phyloP scores from a whole-genome alignment of 208 protist genomes.

The Wallacemonas sp. region DNA sequence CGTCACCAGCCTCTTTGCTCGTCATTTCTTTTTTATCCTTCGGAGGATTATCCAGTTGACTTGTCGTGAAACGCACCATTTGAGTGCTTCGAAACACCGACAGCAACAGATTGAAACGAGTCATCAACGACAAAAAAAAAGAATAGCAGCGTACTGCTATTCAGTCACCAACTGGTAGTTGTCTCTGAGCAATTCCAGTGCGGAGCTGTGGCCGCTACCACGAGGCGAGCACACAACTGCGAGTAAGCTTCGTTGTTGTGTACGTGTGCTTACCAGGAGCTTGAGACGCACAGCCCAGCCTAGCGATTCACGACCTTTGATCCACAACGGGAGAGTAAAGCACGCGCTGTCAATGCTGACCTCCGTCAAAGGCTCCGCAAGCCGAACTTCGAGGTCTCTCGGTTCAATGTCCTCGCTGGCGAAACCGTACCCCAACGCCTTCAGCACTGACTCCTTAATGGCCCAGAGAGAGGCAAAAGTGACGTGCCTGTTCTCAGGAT shows the following conservation, averaged over 20 bases:
- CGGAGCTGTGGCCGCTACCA: background rate
- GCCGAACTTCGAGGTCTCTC: background rate
- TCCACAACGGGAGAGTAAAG: slow-evolving; percentile 8
- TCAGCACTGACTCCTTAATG: slow-evolving; percentile 36
- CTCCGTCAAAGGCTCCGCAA: background rate
- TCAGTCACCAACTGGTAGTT: too few species aligned
- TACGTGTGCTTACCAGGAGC: background rate
- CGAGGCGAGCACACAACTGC: too few species aligned
- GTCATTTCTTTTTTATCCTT: too few species aligned
- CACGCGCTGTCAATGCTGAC: background rate
- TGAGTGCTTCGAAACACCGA: too few species aligned
- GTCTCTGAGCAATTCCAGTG: too few species aligned
- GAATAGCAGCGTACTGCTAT: too few species aligned
- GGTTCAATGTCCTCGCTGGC: slow-evolving; percentile 12
- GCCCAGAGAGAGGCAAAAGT: slow-evolving; percentile 26
- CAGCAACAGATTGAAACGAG: too few species aligned
- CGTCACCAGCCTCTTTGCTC: too few species aligned
- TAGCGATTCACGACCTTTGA: background rate
- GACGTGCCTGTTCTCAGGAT: background rate
- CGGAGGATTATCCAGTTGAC: too few species aligned
- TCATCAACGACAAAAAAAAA: too few species aligned
- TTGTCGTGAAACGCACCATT: too few species aligned
- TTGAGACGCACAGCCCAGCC: background rate
- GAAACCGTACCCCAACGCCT: slow-evolving; percentile 29
- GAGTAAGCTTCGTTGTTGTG: too few species aligned